These are phyloP conservation scores for Chimonanthus salicifolius DNA, from an alignment of 164 flowering plant genomes.

Conservation along the genomic window DNA sequence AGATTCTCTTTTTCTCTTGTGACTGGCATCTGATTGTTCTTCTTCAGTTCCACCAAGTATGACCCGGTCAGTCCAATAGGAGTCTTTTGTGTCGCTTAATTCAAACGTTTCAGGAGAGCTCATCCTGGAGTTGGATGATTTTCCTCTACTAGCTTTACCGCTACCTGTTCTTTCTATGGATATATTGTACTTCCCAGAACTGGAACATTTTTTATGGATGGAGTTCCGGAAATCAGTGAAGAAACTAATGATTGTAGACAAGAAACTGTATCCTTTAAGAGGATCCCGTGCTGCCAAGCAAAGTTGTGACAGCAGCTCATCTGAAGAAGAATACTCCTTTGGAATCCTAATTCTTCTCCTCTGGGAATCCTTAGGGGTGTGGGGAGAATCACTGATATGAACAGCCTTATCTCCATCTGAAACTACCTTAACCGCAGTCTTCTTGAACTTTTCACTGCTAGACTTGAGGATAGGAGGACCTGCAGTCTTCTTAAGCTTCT, in stretches of 20 bases:
- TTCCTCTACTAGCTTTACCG: slow-evolving; percentile 3
- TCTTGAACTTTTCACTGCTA: slow-evolving; percentile 12
- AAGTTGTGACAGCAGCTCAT: slow-evolving; percentile 47
- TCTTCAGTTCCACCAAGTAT: slow-evolving; percentile 36
- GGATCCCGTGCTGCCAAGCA: slow-evolving; percentile 50
- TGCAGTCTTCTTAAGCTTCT: slow-evolving; percentile 12
- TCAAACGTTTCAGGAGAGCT: slow-evolving; percentile 25
- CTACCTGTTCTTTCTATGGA: slow-evolving; percentile 14
- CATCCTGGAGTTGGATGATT: slow-evolving; percentile 8
- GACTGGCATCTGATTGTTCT: slow-evolving; percentile 12
- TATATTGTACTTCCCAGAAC: slow-evolving; percentile 12
- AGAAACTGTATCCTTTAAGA: slow-evolving; percentile 20
- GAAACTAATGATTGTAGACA: slow-evolving; percentile 22
- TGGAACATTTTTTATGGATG: slow-evolving; percentile 14
- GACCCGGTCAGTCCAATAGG: slow-evolving; percentile 37
- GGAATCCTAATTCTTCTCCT: slow-evolving; percentile 10
- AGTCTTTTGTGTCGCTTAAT: slow-evolving; percentile 33
- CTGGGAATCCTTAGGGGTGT: slow-evolving; percentile 11
- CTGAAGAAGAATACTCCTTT: slow-evolving; percentile 26
- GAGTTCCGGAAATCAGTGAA: slow-evolving; percentile 51
- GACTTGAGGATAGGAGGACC: slow-evolving; percentile 26
- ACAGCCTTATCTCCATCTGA: slow-evolving; percentile 10
- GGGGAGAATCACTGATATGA: neutral
- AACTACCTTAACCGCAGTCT: slow-evolving; percentile 13
- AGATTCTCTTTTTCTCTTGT: slow-evolving; percentile 14